Base-by-base conservation (phyloP, 495 filamentous ascomycete genomes). In the Aspergillus leporis region DNA sequence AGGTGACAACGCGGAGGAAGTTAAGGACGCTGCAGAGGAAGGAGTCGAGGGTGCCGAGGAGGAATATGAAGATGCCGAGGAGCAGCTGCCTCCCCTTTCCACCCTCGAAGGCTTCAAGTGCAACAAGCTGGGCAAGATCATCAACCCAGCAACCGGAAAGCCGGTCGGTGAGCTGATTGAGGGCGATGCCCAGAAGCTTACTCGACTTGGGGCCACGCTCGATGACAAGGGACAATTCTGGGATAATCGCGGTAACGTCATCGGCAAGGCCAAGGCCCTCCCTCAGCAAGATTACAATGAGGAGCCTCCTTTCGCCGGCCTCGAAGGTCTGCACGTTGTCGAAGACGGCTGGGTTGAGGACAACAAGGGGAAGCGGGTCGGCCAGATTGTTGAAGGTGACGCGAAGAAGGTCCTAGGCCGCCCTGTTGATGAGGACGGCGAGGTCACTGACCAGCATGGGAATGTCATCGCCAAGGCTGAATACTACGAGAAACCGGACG, bases 141-240 rank as follows among this genome's bases (percentile, higher is more conserved):
- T 85, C 57, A 76, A 81, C 60, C 41, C 64, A 13, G 64, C 63
- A 4, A 76, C 79, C 25, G 83, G 82, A 14, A 83, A 77, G 40
- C 74, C 81, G 0, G 72, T 87, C 47, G 86, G 86, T 23, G 82
- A 83, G 61, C 70, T 89, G 12, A 73, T 78, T 32, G 82, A 87
- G 69, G 85, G 85, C 21, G 82, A 87, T 55, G 65, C 81, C 1
- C 81, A 84, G 62, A 86, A 84, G 61, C 66, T 88, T 4, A 61
- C 90, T 38, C 75, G 72, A 40, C 66, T 78, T 23, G 83, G 83
- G 40, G 80, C 78, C 54, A 71, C 76, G 28, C 78, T 84, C 32
- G 85, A 87, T 58, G 81, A 80, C 32, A 78, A 87, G 66, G 86
- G 85, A 14, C 83, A 87, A 52, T 85, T 88, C 66, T 79, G 85